Base-by-base conservation (phyloP, 1,139 yeast species). In the Debaryomyces nepalensis region DNA sequence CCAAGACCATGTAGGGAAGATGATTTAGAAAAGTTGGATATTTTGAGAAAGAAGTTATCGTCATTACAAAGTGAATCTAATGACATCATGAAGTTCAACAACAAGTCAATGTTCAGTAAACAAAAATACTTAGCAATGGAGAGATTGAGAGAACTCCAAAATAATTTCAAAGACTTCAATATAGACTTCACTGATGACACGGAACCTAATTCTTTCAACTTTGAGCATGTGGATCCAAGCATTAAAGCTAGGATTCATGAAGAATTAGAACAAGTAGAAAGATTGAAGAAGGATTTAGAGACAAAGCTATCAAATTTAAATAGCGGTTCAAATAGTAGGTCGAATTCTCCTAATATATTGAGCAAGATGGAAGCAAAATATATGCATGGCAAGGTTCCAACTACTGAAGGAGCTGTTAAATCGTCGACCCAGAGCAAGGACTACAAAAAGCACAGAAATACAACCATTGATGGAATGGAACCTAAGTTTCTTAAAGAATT, bases 51-150 rank as follows among this genome's bases (percentile, higher is more conserved):
- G 48, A 81, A 81, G 51, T 63, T 86, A 32, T 74, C 83, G 4
- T 73, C 75, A 7, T 66, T 86, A 33, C 93, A 86, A 59, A 74
- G 74, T 40, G 91, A 86, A 57, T 82, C 90, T 1, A 86, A 86
- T 58, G 88, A 82, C 51, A 81, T 86, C 36, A 71, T 86, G 65
- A 86, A 85, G 56, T 80, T 74, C 53, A 84, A 83, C 59, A 77
- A 82, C 47, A 76, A 76, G 48, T 82, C 86, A 38, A 61, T 79
- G 60, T 73, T 81, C 59, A 68, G 72, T 36, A 76, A 78, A 48
- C 84, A 82, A 54, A 84, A 79, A 54, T 59, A 67, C 38, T 70
- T 79, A 58, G 93, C 93, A 0, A 70, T 84, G 72, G 86, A 83
- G 43, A 71, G 93, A 51, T 68, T 86, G 45, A 72, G 77, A 29